These are phyloP conservation scores for Cardamine resedifolia DNA, from an alignment of 345 rosid genomes.

Conservation along the genomic window DNA sequence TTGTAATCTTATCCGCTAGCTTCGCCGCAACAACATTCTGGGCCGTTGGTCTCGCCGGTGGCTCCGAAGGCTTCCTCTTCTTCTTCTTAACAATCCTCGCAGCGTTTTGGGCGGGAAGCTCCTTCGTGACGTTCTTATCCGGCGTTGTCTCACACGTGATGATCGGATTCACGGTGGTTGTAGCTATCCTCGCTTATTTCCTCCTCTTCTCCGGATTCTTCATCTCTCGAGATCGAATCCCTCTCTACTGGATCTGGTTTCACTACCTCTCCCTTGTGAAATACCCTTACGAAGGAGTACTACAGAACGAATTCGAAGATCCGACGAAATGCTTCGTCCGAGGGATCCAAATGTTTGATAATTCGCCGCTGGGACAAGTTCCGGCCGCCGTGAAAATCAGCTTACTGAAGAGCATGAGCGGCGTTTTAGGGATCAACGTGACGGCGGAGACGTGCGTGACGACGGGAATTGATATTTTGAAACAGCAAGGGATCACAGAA, in stretches of 20 bases:
- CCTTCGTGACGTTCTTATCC: slow-evolving; percentile 82
- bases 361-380: slow-evolving; percentile 57
- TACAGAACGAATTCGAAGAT: slow-evolving; percentile 65
- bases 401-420: slow-evolving; percentile 58
- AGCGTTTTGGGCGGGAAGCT: slow-evolving; percentile 91
- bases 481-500: slow-evolving; percentile 65
- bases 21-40: slow-evolving; percentile 74
- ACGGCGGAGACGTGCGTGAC: slow-evolving; percentile 75
- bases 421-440: slow-evolving; percentile 55
- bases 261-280: slow-evolving; percentile 87
- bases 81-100: slow-evolving; percentile 65
- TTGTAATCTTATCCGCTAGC: slow-evolving; percentile 57
- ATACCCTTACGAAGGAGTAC: slow-evolving; percentile 71
- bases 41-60: slow-evolving; percentile 80
- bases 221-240: slow-evolving; percentile 72
- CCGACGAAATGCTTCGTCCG: slow-evolving; percentile 62
- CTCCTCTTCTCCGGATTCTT: slow-evolving; percentile 92
- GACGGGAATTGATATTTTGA: slow-evolving; percentile 58
- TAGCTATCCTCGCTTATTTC: slow-evolving; percentile 79
- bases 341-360: slow-evolving; percentile 83
- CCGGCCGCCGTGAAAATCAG: slow-evolving; percentile 50
- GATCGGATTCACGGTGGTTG: slow-evolving; percentile 81
- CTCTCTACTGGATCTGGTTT: slow-evolving; percentile 83
- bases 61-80: slow-evolving; percentile 63
- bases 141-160: slow-evolving; percentile 84